Base-by-base conservation (phyloP, 1,284 basidiomycete genomes). In the Cutaneotrichosporon sp. region DNA sequence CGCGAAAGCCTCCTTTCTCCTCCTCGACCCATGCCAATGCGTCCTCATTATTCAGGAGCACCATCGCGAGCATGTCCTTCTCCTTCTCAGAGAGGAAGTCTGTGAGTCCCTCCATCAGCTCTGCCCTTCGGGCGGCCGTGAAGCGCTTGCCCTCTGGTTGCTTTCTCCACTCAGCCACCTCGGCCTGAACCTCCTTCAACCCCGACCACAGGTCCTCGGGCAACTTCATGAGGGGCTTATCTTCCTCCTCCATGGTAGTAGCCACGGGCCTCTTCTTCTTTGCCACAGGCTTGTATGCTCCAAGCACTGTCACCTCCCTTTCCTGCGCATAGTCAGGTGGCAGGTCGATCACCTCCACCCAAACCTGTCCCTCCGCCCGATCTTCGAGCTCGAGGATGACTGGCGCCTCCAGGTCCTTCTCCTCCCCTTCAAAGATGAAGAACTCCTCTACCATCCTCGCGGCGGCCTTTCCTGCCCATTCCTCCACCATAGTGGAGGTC, bases 191-290 rank as follows among this genome's bases (percentile, higher is more conserved):
- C 36, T 7, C 33, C 7, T 45, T 45, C 7, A 57, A 36, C 13
- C 50, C 49, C 1, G 9, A 31, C 25, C 14, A 42, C 4, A 58
- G 2, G 27, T 53, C 29, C 27, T 2, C 2, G 13, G 57, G 57
- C 6, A 25, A 11, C 6, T 14, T 46, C 38, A 59, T 54, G 18
- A 42, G 18, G 2, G 43, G 52, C 33, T 59, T 59, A 16, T 54
- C 58, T 14, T 49, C 43, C 33, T 63, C 57, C 9, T 20, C 22
- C 51, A 54, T 55, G 4, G 31, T 31, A 2, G 53, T 56, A 5
- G 53, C 53, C 14, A 63, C 61, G 6, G 61, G 57, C 2, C 57
- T 11, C 61, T 63, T 63, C 61, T 63, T 63, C 57, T 51, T 55
- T 11, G 43, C 51, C 8, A 63, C 61, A 2, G 45, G 31, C 31